Percentiles rank a stretch among this genome's conserved stretches.
Conservation (phyloP, 345 rosid genomes). For the Eutrema yunnanense region DNA sequence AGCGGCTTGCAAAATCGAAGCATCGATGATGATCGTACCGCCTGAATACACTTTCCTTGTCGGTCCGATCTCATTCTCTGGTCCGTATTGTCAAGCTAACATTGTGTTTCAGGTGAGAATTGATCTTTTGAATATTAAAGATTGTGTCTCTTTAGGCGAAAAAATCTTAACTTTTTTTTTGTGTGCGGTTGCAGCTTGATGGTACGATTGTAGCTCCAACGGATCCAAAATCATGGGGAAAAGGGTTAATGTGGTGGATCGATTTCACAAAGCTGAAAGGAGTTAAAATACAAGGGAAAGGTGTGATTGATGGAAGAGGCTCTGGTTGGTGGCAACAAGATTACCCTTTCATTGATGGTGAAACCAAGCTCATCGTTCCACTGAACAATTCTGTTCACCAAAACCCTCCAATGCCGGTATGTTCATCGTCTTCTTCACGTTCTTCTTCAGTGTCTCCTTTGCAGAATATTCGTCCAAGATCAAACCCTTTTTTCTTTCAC, state of each 20-base stretch:
- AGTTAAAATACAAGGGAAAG: constrained; percentile 72
- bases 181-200: constrained; percentile 53
- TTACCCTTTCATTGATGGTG: constrained; percentile 47
- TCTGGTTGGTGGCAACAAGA: constrained; percentile 93
- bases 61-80: constrained; percentile 91
- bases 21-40: constrained; percentile 61
- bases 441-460: background rate
- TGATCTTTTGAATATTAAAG: background rate
- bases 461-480: background rate
- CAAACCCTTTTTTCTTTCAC: constrained; percentile 21
- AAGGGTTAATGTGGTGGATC: constrained; percentile 76
- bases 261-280: constrained; percentile 83
- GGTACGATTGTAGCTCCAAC: constrained; percentile 87
- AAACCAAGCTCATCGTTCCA: constrained; percentile 51
- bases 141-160: background rate
- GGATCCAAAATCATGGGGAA: constrained; percentile 58
- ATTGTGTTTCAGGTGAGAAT: constrained; percentile 74
- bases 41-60: constrained; percentile 50
- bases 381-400: constrained; percentile 45
- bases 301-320: constrained; percentile 91
- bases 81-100: constrained; percentile 79
- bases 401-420: constrained; percentile 66
- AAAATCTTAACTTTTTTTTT: background rate
- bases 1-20: constrained; percentile 72
- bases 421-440: background rate